phyloP scores from a whole-genome alignment of 2,329 filamentous ascomycete species.

The Escovopsis sp. region DNA sequence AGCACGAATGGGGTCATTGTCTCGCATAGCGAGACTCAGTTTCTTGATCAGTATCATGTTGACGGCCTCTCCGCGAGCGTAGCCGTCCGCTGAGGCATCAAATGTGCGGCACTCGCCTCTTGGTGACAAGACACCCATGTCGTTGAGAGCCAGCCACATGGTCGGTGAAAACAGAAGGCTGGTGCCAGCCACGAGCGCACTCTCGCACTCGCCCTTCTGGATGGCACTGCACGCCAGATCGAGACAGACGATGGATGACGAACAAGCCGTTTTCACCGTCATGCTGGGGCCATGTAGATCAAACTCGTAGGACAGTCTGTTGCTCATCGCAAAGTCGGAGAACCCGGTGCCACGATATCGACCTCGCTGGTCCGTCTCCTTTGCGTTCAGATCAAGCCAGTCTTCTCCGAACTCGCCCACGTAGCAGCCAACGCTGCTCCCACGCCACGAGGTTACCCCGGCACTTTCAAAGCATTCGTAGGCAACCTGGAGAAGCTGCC shows the following conservation, averaged over 20 bases:
- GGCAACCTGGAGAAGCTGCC: constrained; percentile 16
- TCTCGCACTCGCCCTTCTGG: constrained; percentile 9
- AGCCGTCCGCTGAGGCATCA: constrained; percentile 22
- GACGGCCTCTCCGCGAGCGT: constrained; percentile 29
- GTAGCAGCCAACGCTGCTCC: constrained; percentile 5
- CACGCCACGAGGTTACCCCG: constrained; percentile 1
- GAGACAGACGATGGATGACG: constrained; percentile 14
- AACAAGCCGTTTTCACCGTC: constrained; percentile 19
- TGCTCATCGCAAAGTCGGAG: constrained; percentile 13
- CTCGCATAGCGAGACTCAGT: constrained; percentile 24
- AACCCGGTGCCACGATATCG: constrained; percentile 12
- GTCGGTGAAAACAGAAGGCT: constrained; percentile 10
- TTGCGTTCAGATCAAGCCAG: constrained; percentile 2
- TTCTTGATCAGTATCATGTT: constrained; percentile 22
- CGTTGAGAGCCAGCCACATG: constrained; percentile 3
- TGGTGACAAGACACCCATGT: constrained; percentile 8
- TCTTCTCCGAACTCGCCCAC: constrained; percentile 8
- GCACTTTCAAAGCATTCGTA: constrained; percentile 8
- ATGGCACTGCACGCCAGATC: constrained; percentile 15
- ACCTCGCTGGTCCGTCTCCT: constrained; percentile 3
- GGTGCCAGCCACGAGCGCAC: constrained; percentile 13
- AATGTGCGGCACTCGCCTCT: constrained; percentile 16
- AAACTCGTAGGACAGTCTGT: constrained; percentile 18
- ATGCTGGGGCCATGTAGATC: constrained; percentile 13
- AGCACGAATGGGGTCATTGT: constrained; percentile 22